Conservation (phyloP, 805 yeast genomes). For the Torulaspora franciscae region DNA sequence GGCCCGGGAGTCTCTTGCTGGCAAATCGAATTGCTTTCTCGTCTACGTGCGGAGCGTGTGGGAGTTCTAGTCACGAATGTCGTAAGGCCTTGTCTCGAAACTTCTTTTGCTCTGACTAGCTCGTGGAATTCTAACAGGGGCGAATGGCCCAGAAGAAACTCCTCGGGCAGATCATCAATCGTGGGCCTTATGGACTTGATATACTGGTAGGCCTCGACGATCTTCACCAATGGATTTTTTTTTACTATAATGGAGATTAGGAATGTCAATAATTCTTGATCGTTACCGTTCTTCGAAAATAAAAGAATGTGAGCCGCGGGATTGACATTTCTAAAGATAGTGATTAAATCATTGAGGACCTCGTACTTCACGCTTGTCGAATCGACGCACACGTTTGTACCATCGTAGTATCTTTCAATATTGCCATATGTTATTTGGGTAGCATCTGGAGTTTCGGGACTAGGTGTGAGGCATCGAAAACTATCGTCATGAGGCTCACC, state of each 20-base stretch:
- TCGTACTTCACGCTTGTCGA: slow-evolving; percentile 21
- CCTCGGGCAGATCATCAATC: slow-evolving; percentile 18
- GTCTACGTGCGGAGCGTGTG: slow-evolving; percentile 1
- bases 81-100: not conserved
- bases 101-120: slow-evolving; percentile 12
- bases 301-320: slow-evolving; percentile 22
- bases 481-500: not conserved
- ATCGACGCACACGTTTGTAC: slow-evolving; percentile 16
- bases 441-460: slow-evolving; percentile 11
- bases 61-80: slow-evolving; percentile 2
- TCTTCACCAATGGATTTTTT: slow-evolving; percentile 21
- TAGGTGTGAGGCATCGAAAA: slow-evolving; percentile 13
- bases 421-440: slow-evolving; percentile 2
- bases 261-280: slow-evolving; percentile 26
- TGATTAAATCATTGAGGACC: slow-evolving; percentile 30
- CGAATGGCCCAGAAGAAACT: slow-evolving; percentile 24
- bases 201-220: slow-evolving; percentile 30
- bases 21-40: slow-evolving; percentile 3
- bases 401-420: slow-evolving; percentile 2
- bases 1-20: slow-evolving; percentile 4
- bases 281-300: slow-evolving; percentile 28
- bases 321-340: slow-evolving; percentile 21
- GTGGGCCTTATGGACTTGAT: slow-evolving; percentile 29
- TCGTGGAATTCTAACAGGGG: slow-evolving; percentile 26
- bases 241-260: slow-evolving; percentile 27